phyloP scores from a whole-genome alignment of 495 filamentous ascomycete species.

The Parmelia sp. region DNA sequence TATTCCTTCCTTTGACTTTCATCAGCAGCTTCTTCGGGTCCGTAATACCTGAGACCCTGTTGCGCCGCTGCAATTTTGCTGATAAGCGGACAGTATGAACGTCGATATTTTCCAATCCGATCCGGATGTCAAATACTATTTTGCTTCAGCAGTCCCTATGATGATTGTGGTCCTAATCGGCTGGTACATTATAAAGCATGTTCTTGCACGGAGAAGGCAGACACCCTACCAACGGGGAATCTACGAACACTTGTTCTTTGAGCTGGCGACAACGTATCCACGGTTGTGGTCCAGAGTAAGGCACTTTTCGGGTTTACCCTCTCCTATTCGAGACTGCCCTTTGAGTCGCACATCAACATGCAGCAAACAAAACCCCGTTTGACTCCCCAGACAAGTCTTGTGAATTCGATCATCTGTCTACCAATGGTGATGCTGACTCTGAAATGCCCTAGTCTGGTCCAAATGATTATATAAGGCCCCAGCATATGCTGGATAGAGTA shows the following conservation, averaged over 20 bases:
- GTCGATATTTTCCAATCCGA: slow-evolving; percentile 23
- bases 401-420: too few relatives aligned
- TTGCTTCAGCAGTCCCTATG: slow-evolving; percentile 42
- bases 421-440: too few relatives aligned
- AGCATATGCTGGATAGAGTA: slow-evolving; percentile 28
- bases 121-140: slow-evolving; percentile 48
- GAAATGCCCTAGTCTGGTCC: slow-evolving; percentile 30
- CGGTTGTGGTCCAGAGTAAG: slow-evolving; percentile 42
- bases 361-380: too few relatives aligned
- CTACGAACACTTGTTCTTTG: slow-evolving; percentile 44
- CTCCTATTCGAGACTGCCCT: too few relatives aligned
- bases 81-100: slow-evolving; percentile 44
- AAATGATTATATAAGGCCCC: slow-evolving; percentile 34
- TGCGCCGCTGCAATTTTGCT: neutral
- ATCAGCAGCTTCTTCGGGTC: slow-evolving; percentile 37
- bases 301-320: too few relatives aligned
- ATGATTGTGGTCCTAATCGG: slow-evolving; percentile 38
- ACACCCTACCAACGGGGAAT: slow-evolving; percentile 45
- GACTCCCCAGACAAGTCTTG: too few relatives aligned
- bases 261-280: slow-evolving; percentile 41
- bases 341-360: too few relatives aligned
- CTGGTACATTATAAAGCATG: slow-evolving; percentile 48
- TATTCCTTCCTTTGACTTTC: slow-evolving; percentile 51
- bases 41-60: neutral
- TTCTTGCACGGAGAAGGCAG: slow-evolving; percentile 38